phyloP scores from a whole-genome alignment of 192 early-diverging fungal species.

The Geranomyces variabilis region DNA sequence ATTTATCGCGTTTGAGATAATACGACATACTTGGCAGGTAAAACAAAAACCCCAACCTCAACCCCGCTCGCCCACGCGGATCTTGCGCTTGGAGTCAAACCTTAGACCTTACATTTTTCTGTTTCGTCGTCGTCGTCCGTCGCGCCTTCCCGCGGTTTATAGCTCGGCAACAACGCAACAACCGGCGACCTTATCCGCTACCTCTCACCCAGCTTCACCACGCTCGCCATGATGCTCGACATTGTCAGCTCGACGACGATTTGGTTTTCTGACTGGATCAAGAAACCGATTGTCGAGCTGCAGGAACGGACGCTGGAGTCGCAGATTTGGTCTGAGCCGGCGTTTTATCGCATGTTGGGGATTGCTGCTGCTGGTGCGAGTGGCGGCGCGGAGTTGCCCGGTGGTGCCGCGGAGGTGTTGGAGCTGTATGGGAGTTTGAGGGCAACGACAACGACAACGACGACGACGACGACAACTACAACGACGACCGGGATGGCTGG shows the following conservation, averaged over 20 bases:
- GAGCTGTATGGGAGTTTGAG: no score
- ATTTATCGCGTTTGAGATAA: conserved; percentile 22
- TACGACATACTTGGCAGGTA: conserved; percentile 21
- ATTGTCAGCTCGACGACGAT: conserved; percentile 3
- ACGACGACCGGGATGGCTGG: no score
- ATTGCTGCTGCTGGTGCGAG: neutral
- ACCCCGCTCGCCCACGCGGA: neutral
- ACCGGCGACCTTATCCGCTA: conserved; percentile 15
- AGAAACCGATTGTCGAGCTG: conserved; percentile 22
- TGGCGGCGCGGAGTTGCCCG: no score
- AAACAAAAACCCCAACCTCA: neutral
- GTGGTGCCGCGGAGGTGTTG: no score
- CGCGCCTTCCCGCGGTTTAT: no score
- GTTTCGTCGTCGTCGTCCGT: no score
- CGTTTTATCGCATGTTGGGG: conserved; percentile 7
- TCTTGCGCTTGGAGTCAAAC: no score
- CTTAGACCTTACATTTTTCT: no score
- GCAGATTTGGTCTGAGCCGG: conserved; percentile 17
- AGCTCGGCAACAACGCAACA: conserved; percentile 6
- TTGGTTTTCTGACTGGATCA: conserved; percentile 21
- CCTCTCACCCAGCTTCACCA: neutral
- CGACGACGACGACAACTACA: no score
- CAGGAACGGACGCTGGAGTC: conserved; percentile 23
- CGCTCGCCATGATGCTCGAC: conserved; percentile 13
- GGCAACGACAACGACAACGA: no score